Conservation (phyloP, 2,329 filamentous ascomycete genomes). For the Emergomyces pasteurianus region DNA sequence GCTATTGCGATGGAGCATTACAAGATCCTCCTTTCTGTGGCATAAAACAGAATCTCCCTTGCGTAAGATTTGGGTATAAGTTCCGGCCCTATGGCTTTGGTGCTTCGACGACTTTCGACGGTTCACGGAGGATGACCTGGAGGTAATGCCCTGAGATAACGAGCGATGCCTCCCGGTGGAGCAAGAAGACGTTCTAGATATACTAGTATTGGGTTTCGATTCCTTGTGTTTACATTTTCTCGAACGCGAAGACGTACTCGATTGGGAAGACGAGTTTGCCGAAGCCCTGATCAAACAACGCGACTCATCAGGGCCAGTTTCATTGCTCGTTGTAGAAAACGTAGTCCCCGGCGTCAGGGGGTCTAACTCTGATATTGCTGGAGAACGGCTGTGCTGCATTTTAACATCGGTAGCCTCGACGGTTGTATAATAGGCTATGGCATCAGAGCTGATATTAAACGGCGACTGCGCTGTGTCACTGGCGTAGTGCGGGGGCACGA, state of each 20-base stretch:
- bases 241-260: neutral
- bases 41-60: slow-evolving; percentile 12
- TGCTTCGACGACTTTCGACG: slow-evolving; percentile 19
- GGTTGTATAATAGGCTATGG: slow-evolving; percentile 14
- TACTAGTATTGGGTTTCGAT: slow-evolving; percentile 14
- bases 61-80: slow-evolving; percentile 20
- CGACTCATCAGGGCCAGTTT: slow-evolving; percentile 3
- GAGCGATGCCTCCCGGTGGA: slow-evolving; percentile 21
- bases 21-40: slow-evolving; percentile 20
- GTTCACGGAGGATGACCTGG: slow-evolving; percentile 12
- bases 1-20: slow-evolving; percentile 30
- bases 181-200: slow-evolving; percentile 22
- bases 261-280: neutral
- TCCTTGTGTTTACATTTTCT: slow-evolving; percentile 2
- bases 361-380: slow-evolving; percentile 5
- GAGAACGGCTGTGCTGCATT: slow-evolving; percentile 2
- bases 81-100: slow-evolving; percentile 17
- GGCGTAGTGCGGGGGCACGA: slow-evolving; percentile 7
- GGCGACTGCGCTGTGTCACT: slow-evolving; percentile 6
- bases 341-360: slow-evolving; percentile 4
- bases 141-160: slow-evolving; percentile 22
- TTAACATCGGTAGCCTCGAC: slow-evolving; percentile 12
- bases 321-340: slow-evolving; percentile 4
- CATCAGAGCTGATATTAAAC: slow-evolving; percentile 10
- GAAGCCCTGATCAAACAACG: neutral